phyloP scores from a whole-genome alignment of 2,329 filamentous ascomycete genomes.

The Fusarium sp. region DNA sequence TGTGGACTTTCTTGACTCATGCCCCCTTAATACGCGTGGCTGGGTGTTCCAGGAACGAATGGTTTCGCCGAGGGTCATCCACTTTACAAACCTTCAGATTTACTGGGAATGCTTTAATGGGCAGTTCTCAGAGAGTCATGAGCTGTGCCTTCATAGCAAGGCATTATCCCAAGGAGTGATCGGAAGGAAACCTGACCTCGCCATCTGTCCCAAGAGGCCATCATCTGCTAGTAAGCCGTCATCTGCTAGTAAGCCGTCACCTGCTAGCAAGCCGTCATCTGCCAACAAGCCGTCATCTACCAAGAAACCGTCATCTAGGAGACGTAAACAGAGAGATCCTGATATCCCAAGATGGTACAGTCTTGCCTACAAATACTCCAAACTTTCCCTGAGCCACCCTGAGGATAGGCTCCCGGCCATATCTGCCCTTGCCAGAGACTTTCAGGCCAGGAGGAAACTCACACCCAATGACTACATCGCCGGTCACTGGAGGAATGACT shows the following conservation, averaged over 20 bases:
- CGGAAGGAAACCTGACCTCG: background rate
- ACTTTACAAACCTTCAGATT: background rate
- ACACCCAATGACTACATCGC: background rate
- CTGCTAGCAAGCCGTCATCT: no score
- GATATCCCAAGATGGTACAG: background rate
- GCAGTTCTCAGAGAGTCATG: background rate
- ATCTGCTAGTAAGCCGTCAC: no score
- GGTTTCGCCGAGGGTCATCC: background rate
- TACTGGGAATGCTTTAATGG: background rate
- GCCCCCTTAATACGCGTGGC: background rate
- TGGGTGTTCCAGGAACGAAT: background rate
- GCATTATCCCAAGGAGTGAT: background rate
- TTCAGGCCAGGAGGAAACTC: background rate
- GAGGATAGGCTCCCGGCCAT: background rate
- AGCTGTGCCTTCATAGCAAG: background rate
- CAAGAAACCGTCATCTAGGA: no score
- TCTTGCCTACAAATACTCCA: background rate
- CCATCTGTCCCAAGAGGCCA: background rate
- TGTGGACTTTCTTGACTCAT: background rate
- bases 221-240: no score
- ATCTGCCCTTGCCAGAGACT: background rate
- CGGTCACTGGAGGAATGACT: background rate
- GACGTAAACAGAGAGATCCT: background rate
- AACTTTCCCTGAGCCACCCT: background rate
- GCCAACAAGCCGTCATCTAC: no score